phyloP scores from a whole-genome alignment of 495 filamentous ascomycete genomes.

The Tricharina praecox region DNA sequence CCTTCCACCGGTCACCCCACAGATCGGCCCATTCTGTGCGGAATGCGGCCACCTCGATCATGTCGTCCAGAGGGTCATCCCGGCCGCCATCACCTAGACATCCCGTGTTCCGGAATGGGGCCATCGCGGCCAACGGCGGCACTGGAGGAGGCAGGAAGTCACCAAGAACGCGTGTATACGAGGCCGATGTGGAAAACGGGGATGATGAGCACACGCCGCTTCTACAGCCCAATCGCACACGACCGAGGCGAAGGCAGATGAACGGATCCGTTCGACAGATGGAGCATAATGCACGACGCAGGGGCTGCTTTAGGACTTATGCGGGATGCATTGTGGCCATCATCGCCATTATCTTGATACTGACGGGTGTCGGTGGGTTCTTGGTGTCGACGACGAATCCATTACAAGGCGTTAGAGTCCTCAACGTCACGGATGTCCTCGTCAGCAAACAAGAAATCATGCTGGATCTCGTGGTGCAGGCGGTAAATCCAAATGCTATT shows the following conservation, averaged over 20 bases:
- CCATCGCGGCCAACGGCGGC: no score
- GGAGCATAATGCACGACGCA: slow-evolving; percentile 48
- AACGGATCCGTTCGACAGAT: slow-evolving; percentile 51
- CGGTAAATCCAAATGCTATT: slow-evolving; percentile 81
- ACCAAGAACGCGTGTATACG: slow-evolving; percentile 34
- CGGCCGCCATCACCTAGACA: slow-evolving; percentile 27
- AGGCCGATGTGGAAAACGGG: slow-evolving; percentile 56
- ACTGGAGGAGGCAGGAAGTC: slow-evolving; percentile 36
- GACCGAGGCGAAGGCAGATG: slow-evolving; percentile 41
- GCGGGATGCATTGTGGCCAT: slow-evolving; percentile 63
- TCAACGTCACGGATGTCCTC: slow-evolving; percentile 70
- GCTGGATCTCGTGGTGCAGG: slow-evolving; percentile 75
- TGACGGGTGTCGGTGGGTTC: slow-evolving; percentile 69
- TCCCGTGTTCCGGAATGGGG: slow-evolving; percentile 19
- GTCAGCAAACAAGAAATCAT: slow-evolving; percentile 91
- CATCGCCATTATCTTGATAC: slow-evolving; percentile 54
- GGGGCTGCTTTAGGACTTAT: slow-evolving; percentile 50
- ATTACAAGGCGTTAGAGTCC: slow-evolving; percentile 54
- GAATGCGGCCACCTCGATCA: slow-evolving; percentile 10
- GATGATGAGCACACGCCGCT: slow-evolving; percentile 86
- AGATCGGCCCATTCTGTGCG: slow-evolving; percentile 29
- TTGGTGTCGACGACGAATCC: slow-evolving; percentile 82
- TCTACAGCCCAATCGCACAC: slow-evolving; percentile 37
- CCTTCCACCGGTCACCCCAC: slow-evolving; percentile 32
- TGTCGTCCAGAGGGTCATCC: slow-evolving; percentile 25